Base-by-base conservation (phyloP, 805 yeast species). In the Starmerella bombicola region DNA sequence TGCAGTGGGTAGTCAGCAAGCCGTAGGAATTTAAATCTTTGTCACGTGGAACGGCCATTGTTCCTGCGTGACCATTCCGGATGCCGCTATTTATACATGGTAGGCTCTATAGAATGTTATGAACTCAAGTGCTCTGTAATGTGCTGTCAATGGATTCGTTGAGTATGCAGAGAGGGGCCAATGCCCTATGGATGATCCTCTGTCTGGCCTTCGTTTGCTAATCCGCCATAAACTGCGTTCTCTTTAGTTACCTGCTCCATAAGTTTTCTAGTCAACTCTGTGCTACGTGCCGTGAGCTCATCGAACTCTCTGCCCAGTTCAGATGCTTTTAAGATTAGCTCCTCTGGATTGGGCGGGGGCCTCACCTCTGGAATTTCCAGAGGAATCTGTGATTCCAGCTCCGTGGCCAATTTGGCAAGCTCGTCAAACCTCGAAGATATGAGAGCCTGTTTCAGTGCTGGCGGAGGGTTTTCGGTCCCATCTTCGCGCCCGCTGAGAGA, bases 241-340 rank as follows among this genome's bases (percentile, higher is more conserved):
- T 41, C 40, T 12, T 21, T 25, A 9, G 40, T 33, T 5, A 51
- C 21, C 20, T 40, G 46, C n/a, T 35, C 44, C 19, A 45, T 31
- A 17, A 46, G 48, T 29, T 28, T 33, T 28, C 41, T 37, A 10
- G 48, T 41, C 3, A 45, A 41, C 30, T 37, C 45, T 3, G 46
- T 36, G 35, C 51, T 50, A 13, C 54, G 44, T 5, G 35, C 25
- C 4, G 52, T 46, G 10, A 46, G 43, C 35, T 49, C 51, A 40
- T 51, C 52, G 30, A 49, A 51, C 21, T 45, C 47, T 17, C 34
- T 40, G 3, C 46, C 50, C 18, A 44, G 31, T 30, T 37, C 39
- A 12, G 42, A 24, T 9, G 49, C 49, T 23, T 43, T 25, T 13
- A 33, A 33, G 4, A 44, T 17, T 9, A 43, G 35, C 4, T 34